phyloP scores from a whole-genome alignment of 352 stramenopile genomes.

The Pythium volutum region DNA sequence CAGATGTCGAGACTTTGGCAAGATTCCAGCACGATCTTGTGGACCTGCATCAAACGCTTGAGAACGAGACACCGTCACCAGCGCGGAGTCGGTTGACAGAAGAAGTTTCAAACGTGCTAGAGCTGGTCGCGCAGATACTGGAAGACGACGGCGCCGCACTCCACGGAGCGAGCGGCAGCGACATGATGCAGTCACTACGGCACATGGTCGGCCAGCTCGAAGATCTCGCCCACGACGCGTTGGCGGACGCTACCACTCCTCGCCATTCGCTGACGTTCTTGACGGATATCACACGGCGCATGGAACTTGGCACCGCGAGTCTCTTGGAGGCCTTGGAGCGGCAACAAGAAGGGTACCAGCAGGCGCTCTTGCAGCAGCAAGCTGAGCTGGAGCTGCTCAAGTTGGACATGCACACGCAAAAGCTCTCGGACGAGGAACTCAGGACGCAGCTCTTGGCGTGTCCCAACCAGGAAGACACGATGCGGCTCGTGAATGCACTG shows the following conservation, averaged over 20 bases:
- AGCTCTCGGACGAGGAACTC: conserved; percentile 44
- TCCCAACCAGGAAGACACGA: conserved; percentile 63
- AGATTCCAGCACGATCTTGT: conserved; percentile 34
- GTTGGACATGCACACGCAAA: conserved; percentile 40
- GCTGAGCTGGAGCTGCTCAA: conserved; percentile 39
- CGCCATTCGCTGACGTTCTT: conserved; percentile 28
- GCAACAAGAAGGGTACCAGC: conserved; percentile 48
- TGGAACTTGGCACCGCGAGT: conserved; percentile 61
- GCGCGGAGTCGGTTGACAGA: conserved; percentile 30
- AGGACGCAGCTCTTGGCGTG: conserved; percentile 38
- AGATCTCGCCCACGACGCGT: conserved; percentile 24
- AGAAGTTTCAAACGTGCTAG: conserved; percentile 29
- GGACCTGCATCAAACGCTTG: conserved; percentile 31
- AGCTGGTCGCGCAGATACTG: conserved; percentile 31
- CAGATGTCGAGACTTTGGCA: conserved; percentile 29
- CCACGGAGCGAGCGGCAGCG: conserved; percentile 8
- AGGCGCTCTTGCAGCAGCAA: conserved; percentile 40
- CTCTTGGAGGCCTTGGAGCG: conserved; percentile 50
- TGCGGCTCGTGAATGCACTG: conserved; percentile 49
- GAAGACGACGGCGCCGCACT: conserved; percentile 13
- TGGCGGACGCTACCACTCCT: background rate
- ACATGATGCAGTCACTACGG: conserved; percentile 48
- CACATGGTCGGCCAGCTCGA: conserved; percentile 39
- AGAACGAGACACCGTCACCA: conserved; percentile 26
- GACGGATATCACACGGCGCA: conserved; percentile 42